These are phyloP conservation scores for Saccharata proteae DNA, from an alignment of 2,329 filamentous ascomycete genomes.

Conservation along the genomic window DNA sequence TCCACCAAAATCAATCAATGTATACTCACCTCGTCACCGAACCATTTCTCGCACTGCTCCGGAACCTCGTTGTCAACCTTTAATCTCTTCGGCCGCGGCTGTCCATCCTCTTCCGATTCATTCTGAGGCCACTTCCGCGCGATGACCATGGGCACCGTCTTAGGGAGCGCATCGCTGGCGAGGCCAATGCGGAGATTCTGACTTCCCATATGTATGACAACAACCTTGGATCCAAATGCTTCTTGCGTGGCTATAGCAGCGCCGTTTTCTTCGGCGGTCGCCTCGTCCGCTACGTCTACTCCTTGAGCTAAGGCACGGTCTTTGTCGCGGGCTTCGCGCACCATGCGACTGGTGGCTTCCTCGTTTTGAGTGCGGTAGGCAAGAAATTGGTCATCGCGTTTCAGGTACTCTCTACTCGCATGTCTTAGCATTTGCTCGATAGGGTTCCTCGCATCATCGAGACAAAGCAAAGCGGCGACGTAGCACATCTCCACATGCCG, in stretches of 20 bases:
- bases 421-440: slow-evolving; percentile 1
- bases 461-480: neutral
- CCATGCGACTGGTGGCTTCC: slow-evolving; percentile 69
- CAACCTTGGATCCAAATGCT: slow-evolving; percentile 72
- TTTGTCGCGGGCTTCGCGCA: slow-evolving; percentile 75
- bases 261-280: slow-evolving; percentile 19
- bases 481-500: neutral
- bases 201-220: slow-evolving; percentile 90
- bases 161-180: slow-evolving; percentile 89
- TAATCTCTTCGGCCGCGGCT: slow-evolving; percentile 59
- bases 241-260: slow-evolving; percentile 27
- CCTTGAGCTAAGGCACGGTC: slow-evolving; percentile 69
- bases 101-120: slow-evolving; percentile 71
- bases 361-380: slow-evolving; percentile 81
- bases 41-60: slow-evolving; percentile 61
- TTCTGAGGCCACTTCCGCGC: slow-evolving; percentile 66
- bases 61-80: slow-evolving; percentile 51
- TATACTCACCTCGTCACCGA: slow-evolving; percentile 81
- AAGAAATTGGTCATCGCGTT: slow-evolving; percentile 92
- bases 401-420: slow-evolving; percentile 91
- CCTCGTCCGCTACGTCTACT: slow-evolving; percentile 17
- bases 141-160: slow-evolving; percentile 86
- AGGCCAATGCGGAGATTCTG: slow-evolving; percentile 91
- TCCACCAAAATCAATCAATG: slow-evolving; percentile 29
- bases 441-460: neutral